These are phyloP conservation scores for Fusarium sp. DNA, from an alignment of 2,329 filamentous ascomycete species.

Conservation along the genomic window DNA sequence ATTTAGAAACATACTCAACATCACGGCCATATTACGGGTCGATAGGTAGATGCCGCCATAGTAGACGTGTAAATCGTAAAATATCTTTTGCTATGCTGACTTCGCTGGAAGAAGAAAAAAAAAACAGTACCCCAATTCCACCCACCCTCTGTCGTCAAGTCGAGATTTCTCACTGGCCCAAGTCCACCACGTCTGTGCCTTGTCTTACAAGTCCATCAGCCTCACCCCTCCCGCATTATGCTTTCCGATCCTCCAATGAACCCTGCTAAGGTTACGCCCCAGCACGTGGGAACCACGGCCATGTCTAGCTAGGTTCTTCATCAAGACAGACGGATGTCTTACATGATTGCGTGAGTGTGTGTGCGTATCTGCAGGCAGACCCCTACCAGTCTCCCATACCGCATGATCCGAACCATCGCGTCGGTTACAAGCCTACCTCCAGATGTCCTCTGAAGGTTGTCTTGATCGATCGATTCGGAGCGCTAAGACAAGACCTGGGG, in stretches of 20 bases:
- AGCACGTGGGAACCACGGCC: conserved; percentile 20
- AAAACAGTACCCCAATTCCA: not conserved
- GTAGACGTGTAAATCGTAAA: not conserved
- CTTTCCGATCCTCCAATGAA: not conserved
- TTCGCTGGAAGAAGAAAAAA: not conserved
- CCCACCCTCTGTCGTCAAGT: not conserved
- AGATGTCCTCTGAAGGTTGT: not conserved
- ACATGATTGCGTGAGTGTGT: conserved; percentile 1
- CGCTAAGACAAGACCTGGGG: not conserved
- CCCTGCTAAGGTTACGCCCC: not conserved
- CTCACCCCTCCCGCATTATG: not conserved
- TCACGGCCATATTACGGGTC: not conserved
- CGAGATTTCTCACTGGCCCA: not conserved
- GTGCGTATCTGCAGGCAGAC: conserved; percentile 10
- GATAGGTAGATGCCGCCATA: not conserved
- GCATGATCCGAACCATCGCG: conserved; percentile 14
- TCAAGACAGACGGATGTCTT: conserved; percentile 18
- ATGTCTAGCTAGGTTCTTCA: conserved; percentile 4
- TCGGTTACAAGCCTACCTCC: not conserved
- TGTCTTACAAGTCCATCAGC: not conserved
- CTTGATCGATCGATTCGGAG: not conserved
- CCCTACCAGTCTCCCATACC: conserved; percentile 8
- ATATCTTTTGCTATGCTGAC: not conserved
- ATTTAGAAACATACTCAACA: not conserved
- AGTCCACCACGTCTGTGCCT: not conserved